Base-by-base conservation (phyloP, 331 rosid species). In the Stylosanthes scabra region DNA sequence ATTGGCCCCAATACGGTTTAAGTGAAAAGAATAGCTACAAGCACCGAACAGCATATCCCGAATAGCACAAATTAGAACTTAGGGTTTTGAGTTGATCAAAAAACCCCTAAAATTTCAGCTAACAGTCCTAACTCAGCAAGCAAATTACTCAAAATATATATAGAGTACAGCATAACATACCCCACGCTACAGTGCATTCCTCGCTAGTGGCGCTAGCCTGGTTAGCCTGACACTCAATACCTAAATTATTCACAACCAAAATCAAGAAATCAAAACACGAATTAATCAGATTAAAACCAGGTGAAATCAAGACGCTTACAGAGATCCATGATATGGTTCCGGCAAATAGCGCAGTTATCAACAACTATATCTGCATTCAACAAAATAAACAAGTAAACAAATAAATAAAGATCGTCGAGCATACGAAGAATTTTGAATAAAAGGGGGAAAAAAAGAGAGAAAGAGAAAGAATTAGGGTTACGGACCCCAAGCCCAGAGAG, bases 401-500 rank as follows among this genome's bases (percentile, higher is more conserved):
- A 20, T 3, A 50, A 11, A 14, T 2, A 9, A 52, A 44, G 2
- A 2, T 31, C 25, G 9, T 15, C 1, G 40, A 34, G 39, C 7
- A 34, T 34, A 34, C 3, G 39, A 6, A 34, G 39, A 34, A 34
- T 34, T 34, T 34, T 3, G 39, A 34, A 34, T 34, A 34, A 6
- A 34, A 34, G 39, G 39, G 39, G 7, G 0, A 9, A 8, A 20
- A 31, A 5, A n/a, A n/a, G n/a, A n/a, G 7, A 40, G 3, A 40
- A 51, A 40, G 8, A 50, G 10, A 6, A 2, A 13, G 62, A 59
- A 59, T 75, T 75, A 80, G 83, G 85, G 81, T 64, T 80, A 65
- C 66, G 42, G 52, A 94, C 99, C 99, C 99, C 99, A 95, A n/a
- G 99, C 99, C 99, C 99, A 95, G 71, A 95, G 97, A 13, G 99